Evolutionary conservation across 257 asterid genomes (phyloP).

Genomic region (Salvia hispanica): DNA sequence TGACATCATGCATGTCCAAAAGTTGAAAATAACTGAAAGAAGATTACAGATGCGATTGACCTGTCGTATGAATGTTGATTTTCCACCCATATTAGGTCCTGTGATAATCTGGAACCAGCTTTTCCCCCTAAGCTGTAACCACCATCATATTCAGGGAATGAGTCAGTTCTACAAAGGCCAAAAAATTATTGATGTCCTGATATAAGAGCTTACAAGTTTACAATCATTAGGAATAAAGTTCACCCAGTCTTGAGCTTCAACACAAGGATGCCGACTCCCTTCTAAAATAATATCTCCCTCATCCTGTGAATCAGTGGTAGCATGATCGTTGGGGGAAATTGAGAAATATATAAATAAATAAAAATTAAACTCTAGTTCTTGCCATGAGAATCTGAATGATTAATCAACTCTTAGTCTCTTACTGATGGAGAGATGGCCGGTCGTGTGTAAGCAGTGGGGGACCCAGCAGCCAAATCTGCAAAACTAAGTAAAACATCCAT

Average conservation of each 20-base stretch:
- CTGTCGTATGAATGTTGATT: constrained; percentile 96
- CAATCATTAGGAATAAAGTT: constrained; percentile 96
- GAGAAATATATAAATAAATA: neutral
- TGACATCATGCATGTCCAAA: constrained; percentile 2
- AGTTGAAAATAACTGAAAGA: constrained; percentile 10
- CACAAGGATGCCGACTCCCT: constrained; percentile 99
- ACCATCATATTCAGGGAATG: constrained; percentile 26
- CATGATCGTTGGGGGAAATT: constrained; percentile 13
- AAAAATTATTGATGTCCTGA: constrained; percentile 26
- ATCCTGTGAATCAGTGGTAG: constrained; percentile 55
- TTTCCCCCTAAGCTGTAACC: constrained; percentile 71
- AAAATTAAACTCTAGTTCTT: constrained; percentile 23
- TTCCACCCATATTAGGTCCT: constrained; percentile 99
- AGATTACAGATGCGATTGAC: constrained; percentile 39
- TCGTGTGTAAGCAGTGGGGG: constrained; percentile 83
- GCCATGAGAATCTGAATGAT: constrained; percentile 25
- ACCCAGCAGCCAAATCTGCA: constrained; percentile 91
- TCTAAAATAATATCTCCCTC: constrained; percentile 82
- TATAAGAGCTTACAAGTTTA: constrained; percentile 67
- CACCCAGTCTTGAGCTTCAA: constrained; percentile 99
- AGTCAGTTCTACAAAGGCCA: constrained; percentile 27
- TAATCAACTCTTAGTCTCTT: constrained; percentile 50
- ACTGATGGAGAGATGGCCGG: constrained; percentile 80
- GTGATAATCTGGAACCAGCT: constrained; percentile 99
- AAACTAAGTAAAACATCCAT: constrained; percentile 94